Evolutionary conservation across 2,329 filamentous ascomycete genomes (phyloP), one percentile per base, ranked within the genome.

Genomic region (Pyrenophora graminea): DNA sequence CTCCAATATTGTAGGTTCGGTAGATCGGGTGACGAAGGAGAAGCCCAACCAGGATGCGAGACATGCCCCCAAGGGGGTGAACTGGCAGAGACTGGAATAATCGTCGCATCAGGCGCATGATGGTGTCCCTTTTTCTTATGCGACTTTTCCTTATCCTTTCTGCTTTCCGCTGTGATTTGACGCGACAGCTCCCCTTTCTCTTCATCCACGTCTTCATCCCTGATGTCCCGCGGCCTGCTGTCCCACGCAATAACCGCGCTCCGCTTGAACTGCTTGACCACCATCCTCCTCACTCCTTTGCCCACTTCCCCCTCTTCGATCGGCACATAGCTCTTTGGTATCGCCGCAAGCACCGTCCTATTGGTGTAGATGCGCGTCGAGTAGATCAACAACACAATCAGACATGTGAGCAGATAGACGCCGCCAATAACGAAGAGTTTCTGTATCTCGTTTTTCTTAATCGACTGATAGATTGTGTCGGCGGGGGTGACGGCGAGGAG

Each of bases 251-350:
- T 85, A 31, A 87, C 80, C 1, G 91, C 90, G 69, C 91, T 96
- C 62, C 89, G 82, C 54, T 84, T 82, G 46, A 96, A 80, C 21
- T 87, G 84, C 41, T 85, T 83, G 13, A 81, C 81, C 51, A 99
- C 88, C 77, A 96, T 85, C 59, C 85, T 83, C 65, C 89, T 81
- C 33, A 97, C 90, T 48, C 82, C 81, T 59, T 85, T 86, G 38
- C 83, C 84, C 38, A 97, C 83, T 69, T 97, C 91, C 58, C 88
- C 89, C 69, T 90, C 89, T 62, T 94, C 90, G 56, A 96, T 81
- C 0, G 92, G 92, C 13, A 96, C 83, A 82, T 90, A 95, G 46
- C 84, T 79, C 72, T 93, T 94, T 1, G 94, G 94, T 52, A 99
- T 96, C 3, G 85, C 86, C 15, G 86, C 84, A 7, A 97, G 81